Base-by-base conservation (phyloP, 805 yeast genomes). In the Saccharomycopsis lassenensis region DNA sequence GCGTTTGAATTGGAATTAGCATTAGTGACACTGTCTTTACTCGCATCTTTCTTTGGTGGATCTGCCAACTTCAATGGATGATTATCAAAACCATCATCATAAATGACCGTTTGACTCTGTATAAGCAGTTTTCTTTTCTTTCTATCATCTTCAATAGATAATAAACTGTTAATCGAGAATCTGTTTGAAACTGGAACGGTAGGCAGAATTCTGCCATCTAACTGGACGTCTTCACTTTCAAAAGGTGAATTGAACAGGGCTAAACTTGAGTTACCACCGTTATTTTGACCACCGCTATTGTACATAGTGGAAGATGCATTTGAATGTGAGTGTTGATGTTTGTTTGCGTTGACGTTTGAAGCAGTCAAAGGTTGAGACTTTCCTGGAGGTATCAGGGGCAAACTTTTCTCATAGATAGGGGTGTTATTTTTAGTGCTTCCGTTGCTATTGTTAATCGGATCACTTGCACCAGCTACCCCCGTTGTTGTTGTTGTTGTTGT, bases 361-460 rank as follows among this genome's bases (percentile, higher is more conserved):
- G 8, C 22, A 11, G 22, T 12, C 6, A n/a, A n/a, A n/a, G n/a
- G n/a, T n/a, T 10, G 17, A 25, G 29, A 4, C 10, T 15, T 12
- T 18, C 17, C 31, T 12, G 39, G 25, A 12, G 46, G 46, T 11
- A 39, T 38, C 3, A 36, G 36, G 10, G 46, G 46, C 6, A 42
- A 26, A 10, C 40, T 32, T 25, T 42, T 39, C 26, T 42, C 39
- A 45, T 36, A 38, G n/a, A 42, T 29, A 14, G 39, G 46, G 11
- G 39, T 34, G 10, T 33, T 23, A 23, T 26, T 36, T 24, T 38
- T 34, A 10, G 35, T 14, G 1, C 31, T 24, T 10, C 17, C 8
- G 14, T 19, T 26, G 20, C 38, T 29, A n/a, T 14, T 21, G 24
- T 19, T 24, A 4, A 20, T 26, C 18, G 17, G 12, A 14, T 24